phyloP scores from a whole-genome alignment of 148 eudicot species.

The Silene latifolia region DNA sequence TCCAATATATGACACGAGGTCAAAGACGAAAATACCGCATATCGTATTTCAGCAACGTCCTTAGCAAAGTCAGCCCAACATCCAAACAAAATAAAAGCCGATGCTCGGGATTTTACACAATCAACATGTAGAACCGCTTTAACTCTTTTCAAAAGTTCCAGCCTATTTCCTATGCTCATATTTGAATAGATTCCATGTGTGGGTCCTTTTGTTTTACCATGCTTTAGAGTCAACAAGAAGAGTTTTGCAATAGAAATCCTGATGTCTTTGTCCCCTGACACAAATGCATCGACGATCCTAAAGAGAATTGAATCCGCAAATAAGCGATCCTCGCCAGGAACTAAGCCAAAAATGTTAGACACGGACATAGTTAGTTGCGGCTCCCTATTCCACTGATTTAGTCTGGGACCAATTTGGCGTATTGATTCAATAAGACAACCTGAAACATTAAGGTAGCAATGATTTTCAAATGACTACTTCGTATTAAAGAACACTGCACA shows the following conservation, averaged over 20 bases:
- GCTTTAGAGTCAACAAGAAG: constrained; percentile 39
- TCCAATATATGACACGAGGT: constrained; percentile 48
- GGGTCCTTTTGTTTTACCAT: constrained; percentile 22
- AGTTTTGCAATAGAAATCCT: constrained; percentile 48
- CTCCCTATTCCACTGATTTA: constrained; percentile 63
- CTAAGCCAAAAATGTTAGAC: constrained; percentile 51
- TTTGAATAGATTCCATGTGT: constrained; percentile 46
- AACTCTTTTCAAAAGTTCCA: constrained; percentile 56
- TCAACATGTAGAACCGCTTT: constrained; percentile 52
- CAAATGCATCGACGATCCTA: constrained; percentile 73
- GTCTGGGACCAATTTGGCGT: constrained; percentile 37
- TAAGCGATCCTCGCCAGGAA: constrained; percentile 76
- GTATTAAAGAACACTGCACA: background rate
- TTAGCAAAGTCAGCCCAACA: constrained; percentile 70
- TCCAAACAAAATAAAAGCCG: constrained; percentile 60
- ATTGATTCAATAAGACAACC: constrained; percentile 55
- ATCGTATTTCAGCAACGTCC: constrained; percentile 63
- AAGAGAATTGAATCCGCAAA: constrained; percentile 73
- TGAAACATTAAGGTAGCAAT: constrained; percentile 25
- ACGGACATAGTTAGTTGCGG: constrained; percentile 43
- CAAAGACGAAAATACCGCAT: constrained; percentile 57
- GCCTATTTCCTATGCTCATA: constrained; percentile 36
- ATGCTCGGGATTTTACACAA: constrained; percentile 55
- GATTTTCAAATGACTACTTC: background rate
- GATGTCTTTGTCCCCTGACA: constrained; percentile 46